Base-by-base conservation (phyloP, 768 basidiomycete species). In the Podaxis pistillaris region DNA sequence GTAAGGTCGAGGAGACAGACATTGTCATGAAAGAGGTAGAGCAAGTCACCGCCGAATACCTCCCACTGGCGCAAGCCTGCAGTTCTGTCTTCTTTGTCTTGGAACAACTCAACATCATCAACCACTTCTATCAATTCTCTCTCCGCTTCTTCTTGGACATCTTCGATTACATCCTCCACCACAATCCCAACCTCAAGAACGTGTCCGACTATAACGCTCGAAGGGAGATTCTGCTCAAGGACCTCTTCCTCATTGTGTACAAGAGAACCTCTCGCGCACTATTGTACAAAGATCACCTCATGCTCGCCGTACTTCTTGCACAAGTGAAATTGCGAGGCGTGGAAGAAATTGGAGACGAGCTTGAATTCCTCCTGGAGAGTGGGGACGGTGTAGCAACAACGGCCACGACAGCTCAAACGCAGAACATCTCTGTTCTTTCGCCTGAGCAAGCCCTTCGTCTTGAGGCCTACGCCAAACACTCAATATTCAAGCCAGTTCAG, bases 91-190 rank as follows among this genome's bases (percentile, higher is more conserved):
- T 93, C 85, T 99, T 99, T 78, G 91, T 96, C 63, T 80, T 99
- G 68, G 96, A 98, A 70, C 95, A 98, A 70, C 83, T 98, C 55
- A 90, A 93, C 72, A 82, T 90, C 58, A 86, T 98, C 78, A 94
- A 96, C 71, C 96, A 97, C 76, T 98, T 98, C 80, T 99, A 99
- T 71, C 94, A 98, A 74, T 99, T 99, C 81, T 98, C 97, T 1
- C 83, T 99, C 51, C 89, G 83, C 30, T 98, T 96, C 83, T 99
- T 99, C 90, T 84, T 98, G 63, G 96, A 97, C 72, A 96, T 98
- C 70, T 99, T 99, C 76, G 94, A 98, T 76, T 93, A 91, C 68
- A 87, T 96, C 62, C 84, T 98, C 7, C 90, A 91, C 67, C 89
- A 91, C 68, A 98, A 98, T 71, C 95, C 96, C 11, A 90, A 94